phyloP scores from a whole-genome alignment of 345 rosid genomes.

The Citrus australasica region DNA sequence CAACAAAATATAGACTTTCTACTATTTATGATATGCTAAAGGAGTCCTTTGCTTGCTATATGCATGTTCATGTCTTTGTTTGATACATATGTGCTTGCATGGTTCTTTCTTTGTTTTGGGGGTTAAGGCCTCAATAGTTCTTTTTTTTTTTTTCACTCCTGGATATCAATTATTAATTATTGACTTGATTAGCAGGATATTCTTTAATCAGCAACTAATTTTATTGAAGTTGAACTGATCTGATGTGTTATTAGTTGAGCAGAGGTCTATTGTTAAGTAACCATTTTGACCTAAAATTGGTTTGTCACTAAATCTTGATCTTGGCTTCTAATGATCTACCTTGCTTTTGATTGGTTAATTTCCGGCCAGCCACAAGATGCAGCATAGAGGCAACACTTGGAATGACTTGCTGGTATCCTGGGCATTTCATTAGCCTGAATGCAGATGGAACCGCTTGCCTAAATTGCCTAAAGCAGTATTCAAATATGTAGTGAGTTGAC shows the following conservation, averaged over 20 bases:
- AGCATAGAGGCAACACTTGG: background rate
- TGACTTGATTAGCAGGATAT: background rate
- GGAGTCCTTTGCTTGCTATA: background rate
- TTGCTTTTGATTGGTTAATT: background rate
- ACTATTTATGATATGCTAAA: background rate
- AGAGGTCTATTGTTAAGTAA: background rate
- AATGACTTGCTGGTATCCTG: background rate
- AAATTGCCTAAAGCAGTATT: slow-evolving; percentile 1
- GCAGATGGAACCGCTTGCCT: background rate
- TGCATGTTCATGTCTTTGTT: background rate
- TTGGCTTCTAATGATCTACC: background rate
- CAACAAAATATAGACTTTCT: background rate
- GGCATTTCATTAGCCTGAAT: background rate
- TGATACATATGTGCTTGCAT: background rate
- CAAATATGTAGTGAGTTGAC: background rate
- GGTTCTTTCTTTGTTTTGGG: background rate
- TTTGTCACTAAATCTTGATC: background rate
- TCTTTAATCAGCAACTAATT: background rate
- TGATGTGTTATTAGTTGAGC: background rate
- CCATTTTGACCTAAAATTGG: background rate
- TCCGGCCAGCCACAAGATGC: background rate
- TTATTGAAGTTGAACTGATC: background rate
- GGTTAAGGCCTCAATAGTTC: background rate
- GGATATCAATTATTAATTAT: background rate
- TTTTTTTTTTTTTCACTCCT: too few relatives aligned